These are phyloP conservation scores for Hura crepitans DNA, from an alignment of 441 rosid species.

Conservation along the genomic window DNA sequence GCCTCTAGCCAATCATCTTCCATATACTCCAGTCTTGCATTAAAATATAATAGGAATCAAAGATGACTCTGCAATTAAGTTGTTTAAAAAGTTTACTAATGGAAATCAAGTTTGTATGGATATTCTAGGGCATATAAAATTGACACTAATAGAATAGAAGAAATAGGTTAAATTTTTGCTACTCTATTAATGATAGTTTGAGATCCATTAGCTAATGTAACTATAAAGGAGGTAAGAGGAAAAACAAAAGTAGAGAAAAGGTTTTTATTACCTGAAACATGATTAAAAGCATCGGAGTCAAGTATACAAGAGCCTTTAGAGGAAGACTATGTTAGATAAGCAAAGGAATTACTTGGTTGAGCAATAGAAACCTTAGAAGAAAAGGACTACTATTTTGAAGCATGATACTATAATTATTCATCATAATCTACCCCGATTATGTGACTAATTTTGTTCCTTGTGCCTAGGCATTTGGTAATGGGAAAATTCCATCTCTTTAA, in stretches of 20 bases:
- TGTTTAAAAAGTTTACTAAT: neutral
- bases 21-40: too few relatives aligned
- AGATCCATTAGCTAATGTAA: neutral
- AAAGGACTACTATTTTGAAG: neutral
- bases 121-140: neutral
- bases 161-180: neutral
- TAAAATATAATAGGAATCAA: too few relatives aligned
- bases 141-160: neutral
- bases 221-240: neutral
- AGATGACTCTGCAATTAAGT: neutral
- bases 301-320: neutral
- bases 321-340: neutral
- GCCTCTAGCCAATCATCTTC: too few relatives aligned
- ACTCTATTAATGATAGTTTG: neutral
- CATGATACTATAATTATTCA: neutral
- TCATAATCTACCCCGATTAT: neutral
- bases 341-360: neutral
- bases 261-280: neutral
- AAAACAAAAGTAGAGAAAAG: neutral
- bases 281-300: neutral
- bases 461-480: neutral
- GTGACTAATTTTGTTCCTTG: neutral
- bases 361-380: neutral
- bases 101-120: neutral
- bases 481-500: neutral